Percentiles rank a stretch among this genome's conserved stretches.
Conservation (phyloP, 129 eudicot species). For the Centella asiatica region DNA sequence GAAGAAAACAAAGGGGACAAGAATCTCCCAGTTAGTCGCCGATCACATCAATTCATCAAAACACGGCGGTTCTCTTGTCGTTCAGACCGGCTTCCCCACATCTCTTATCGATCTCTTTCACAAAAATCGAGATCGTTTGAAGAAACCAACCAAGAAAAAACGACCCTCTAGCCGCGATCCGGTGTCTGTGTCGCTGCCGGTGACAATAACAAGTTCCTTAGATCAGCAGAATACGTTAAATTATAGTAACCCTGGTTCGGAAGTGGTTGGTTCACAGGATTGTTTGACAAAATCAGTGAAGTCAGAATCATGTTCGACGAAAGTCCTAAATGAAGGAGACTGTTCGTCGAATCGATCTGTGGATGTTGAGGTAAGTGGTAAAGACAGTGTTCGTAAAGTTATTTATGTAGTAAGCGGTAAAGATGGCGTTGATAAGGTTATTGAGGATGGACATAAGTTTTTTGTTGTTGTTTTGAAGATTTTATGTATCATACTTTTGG, state of each 20-base stretch:
- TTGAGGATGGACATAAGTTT: constrained; percentile 23
- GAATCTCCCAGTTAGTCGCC: constrained; percentile 3
- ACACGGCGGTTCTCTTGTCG: constrained; percentile 10
- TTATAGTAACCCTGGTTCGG: background rate
- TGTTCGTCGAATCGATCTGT: background rate
- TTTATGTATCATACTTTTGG: constrained; percentile 47
- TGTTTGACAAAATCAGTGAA: background rate
- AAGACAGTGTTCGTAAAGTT: background rate
- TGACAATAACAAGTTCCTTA: background rate
- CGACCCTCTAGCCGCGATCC: background rate
- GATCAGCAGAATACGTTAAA: background rate
- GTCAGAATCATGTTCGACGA: background rate
- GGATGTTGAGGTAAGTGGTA: background rate
- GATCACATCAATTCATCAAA: constrained; percentile 1
- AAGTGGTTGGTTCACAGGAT: background rate
- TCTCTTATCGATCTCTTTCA: constrained; percentile 4
- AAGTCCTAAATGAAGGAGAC: background rate
- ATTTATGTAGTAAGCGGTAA: too few species aligned
- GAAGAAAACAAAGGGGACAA: constrained; percentile 9
- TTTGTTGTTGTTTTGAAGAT: constrained; percentile 31
- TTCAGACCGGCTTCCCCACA: constrained; percentile 13
- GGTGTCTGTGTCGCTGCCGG: background rate
- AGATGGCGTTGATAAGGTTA: background rate
- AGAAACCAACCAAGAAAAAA: constrained; percentile 3
- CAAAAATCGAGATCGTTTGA: constrained; percentile 13